phyloP scores from a whole-genome alignment of 2,329 filamentous ascomycete genomes.

The Aspergillus viridinutans region DNA sequence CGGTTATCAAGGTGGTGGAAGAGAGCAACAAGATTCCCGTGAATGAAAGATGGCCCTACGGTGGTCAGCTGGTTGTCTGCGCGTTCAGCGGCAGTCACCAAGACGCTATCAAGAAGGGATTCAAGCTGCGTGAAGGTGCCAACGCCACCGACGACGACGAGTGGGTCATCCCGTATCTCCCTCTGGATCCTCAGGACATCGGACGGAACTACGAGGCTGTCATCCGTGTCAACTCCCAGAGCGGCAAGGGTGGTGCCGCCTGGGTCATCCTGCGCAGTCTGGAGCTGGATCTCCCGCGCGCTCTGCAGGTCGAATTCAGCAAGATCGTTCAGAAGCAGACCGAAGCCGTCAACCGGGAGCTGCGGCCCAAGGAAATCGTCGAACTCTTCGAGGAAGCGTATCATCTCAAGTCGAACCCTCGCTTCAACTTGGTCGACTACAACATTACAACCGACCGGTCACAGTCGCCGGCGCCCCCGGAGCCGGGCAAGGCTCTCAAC shows the following conservation, averaged over 20 bases:
- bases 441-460: slow-evolving; percentile 82
- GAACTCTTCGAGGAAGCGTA: slow-evolving; percentile 86
- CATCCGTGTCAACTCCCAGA: slow-evolving; percentile 96
- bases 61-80: slow-evolving; percentile 83
- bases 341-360: slow-evolving; percentile 76
- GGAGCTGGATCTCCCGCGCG: slow-evolving; percentile 86
- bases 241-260: slow-evolving; percentile 87
- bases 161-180: slow-evolving; percentile 89
- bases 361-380: slow-evolving; percentile 78
- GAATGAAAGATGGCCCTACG: slow-evolving; percentile 84
- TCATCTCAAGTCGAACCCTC: slow-evolving; percentile 75
- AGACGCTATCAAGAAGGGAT: slow-evolving; percentile 91
- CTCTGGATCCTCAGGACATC: slow-evolving; percentile 88
- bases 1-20: slow-evolving; percentile 84
- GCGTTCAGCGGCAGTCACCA: slow-evolving; percentile 91
- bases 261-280: slow-evolving; percentile 90
- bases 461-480: slow-evolving; percentile 64
- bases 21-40: slow-evolving; percentile 92
- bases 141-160: slow-evolving; percentile 58
- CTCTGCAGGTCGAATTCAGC: slow-evolving; percentile 86
- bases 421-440: slow-evolving; percentile 87
- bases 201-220: slow-evolving; percentile 96
- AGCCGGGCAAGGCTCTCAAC: slow-evolving; percentile 66
- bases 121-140: slow-evolving; percentile 61
- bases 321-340: slow-evolving; percentile 78